Percentiles rank a stretch among this genome's conserved stretches.
Evolutionary conservation across 805 yeast species (phyloP).

Genomic region (Yarrowia sp.): DNA sequence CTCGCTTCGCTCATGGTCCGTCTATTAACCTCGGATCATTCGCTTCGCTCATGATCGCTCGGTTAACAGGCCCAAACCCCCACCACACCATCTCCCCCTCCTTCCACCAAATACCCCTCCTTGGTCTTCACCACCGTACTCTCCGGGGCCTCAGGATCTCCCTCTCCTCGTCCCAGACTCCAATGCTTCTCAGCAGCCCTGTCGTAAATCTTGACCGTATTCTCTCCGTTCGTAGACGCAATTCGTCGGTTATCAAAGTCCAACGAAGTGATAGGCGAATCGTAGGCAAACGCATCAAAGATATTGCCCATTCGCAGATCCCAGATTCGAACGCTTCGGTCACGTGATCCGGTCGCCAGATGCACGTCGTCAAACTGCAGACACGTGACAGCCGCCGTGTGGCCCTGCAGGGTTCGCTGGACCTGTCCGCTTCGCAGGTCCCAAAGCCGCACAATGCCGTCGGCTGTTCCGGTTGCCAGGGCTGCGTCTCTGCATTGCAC

Average conservation of each 20-base stretch:
- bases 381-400: slow-evolving; percentile 70
- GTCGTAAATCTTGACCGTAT: slow-evolving; percentile 63
- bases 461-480: slow-evolving; percentile 77
- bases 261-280: slow-evolving; percentile 60
- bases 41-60: no score
- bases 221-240: slow-evolving; percentile 60
- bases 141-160: slow-evolving; percentile 47
- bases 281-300: slow-evolving; percentile 66
- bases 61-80: slow-evolving; percentile 66
- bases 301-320: slow-evolving; percentile 73
- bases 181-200: slow-evolving; percentile 61
- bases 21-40: no score
- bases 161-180: slow-evolving; percentile 57
- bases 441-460: slow-evolving; percentile 78
- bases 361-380: slow-evolving; percentile 72
- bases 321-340: slow-evolving; percentile 72
- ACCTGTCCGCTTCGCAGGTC: slow-evolving; percentile 75
- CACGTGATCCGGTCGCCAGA: slow-evolving; percentile 68
- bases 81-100: slow-evolving; percentile 64
- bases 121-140: slow-evolving; percentile 59
- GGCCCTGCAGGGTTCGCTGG: slow-evolving; percentile 67
- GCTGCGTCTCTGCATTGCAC: slow-evolving; percentile 78
- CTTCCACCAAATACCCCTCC: slow-evolving; percentile 72
- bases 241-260: slow-evolving; percentile 67
- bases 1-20: no score